These are phyloP conservation scores for Rhodotorula taiwanensis DNA, from an alignment of 768 basidiomycete species.

Conservation along the genomic window DNA sequence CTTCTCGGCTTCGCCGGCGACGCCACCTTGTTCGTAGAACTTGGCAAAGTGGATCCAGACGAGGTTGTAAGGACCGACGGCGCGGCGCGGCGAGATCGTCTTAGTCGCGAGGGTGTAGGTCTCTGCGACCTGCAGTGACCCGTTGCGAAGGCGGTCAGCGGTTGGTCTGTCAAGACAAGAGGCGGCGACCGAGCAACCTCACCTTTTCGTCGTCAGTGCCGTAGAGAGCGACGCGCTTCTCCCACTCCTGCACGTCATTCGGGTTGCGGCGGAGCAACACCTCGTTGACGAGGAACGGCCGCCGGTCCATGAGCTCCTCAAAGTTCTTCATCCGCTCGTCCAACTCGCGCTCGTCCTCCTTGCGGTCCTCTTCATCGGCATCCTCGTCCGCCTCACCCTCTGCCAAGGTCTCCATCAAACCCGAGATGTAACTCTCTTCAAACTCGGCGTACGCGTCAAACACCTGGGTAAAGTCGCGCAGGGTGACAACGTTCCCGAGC, in stretches of 20 bases:
- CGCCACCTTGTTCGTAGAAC: slow-evolving; percentile 95
- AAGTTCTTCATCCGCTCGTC: slow-evolving; percentile 85
- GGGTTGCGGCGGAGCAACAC: slow-evolving; percentile 87
- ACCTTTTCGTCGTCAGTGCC: slow-evolving; percentile 85
- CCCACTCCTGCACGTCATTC: slow-evolving; percentile 98
- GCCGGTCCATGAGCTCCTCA: slow-evolving; percentile 85
- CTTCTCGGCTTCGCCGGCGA: slow-evolving; percentile 62
- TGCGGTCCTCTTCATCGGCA: slow-evolving; percentile 67
- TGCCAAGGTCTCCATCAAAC: slow-evolving; percentile 77
- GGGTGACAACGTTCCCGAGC: slow-evolving; percentile 73
- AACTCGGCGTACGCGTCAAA: slow-evolving; percentile 96
- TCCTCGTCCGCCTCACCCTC: slow-evolving; percentile 55
- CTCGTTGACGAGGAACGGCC: slow-evolving; percentile 94
- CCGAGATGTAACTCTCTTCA: slow-evolving; percentile 77
- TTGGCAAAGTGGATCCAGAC: slow-evolving; percentile 92
- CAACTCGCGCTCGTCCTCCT: slow-evolving; percentile 65
- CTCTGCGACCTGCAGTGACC: slow-evolving; percentile 77
- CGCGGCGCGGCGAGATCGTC: slow-evolving; percentile 78
- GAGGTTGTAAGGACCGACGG: slow-evolving; percentile 81
- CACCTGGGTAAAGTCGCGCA: slow-evolving; percentile 94
- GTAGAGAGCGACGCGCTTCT: slow-evolving; percentile 88
- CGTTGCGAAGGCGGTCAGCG: no score
- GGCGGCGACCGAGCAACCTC: slow-evolving; percentile 15
- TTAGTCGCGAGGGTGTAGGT: slow-evolving; percentile 86
- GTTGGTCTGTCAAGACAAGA: no score